These are phyloP conservation scores for Oenanthe javanica DNA, from an alignment of 140 eudicot species.

Conservation along the genomic window DNA sequence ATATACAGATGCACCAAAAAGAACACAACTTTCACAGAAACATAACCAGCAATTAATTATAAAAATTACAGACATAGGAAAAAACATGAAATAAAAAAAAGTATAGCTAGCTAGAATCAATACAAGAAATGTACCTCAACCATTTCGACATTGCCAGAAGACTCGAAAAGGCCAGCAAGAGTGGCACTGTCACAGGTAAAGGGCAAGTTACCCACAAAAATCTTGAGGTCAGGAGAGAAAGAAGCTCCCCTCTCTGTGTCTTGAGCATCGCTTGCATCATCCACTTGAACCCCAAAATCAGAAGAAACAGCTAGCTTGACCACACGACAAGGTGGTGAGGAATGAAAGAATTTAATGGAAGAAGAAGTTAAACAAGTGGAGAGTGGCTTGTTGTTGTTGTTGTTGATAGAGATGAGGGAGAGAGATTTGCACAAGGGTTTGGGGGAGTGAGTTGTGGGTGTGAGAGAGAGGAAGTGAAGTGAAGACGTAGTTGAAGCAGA, in stretches of 20 bases:
- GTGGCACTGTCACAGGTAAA: constrained; percentile 72
- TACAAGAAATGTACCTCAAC: constrained; percentile 58
- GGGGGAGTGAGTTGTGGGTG: constrained; percentile 45
- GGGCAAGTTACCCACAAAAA: constrained; percentile 90
- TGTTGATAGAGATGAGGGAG: constrained; percentile 19
- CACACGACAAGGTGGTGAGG: constrained; percentile 16
- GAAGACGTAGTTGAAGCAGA: constrained; percentile 48
- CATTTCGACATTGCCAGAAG: constrained; percentile 88
- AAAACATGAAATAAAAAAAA: not conserved
- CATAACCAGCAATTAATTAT: not conserved
- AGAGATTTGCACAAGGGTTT: constrained; percentile 26
- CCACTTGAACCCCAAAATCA: constrained; percentile 45
- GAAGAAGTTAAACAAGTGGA: constrained; percentile 6
- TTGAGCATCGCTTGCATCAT: constrained; percentile 2
- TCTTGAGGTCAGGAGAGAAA: constrained; percentile 78
- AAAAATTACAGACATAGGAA: not conserved
- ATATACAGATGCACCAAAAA: too few relatives aligned
- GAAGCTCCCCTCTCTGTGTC: constrained; percentile 22
- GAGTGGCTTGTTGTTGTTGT: constrained; percentile 30
- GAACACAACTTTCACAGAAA: not conserved
- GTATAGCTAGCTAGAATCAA: not conserved
- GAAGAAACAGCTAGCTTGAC: constrained; percentile 50
- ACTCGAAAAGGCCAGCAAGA: constrained; percentile 78
- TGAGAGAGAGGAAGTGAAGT: constrained; percentile 43
- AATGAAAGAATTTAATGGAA: constrained; percentile 18